phyloP scores from a whole-genome alignment of 495 filamentous ascomycete genomes.

The Xanthoparmelia taractica region DNA sequence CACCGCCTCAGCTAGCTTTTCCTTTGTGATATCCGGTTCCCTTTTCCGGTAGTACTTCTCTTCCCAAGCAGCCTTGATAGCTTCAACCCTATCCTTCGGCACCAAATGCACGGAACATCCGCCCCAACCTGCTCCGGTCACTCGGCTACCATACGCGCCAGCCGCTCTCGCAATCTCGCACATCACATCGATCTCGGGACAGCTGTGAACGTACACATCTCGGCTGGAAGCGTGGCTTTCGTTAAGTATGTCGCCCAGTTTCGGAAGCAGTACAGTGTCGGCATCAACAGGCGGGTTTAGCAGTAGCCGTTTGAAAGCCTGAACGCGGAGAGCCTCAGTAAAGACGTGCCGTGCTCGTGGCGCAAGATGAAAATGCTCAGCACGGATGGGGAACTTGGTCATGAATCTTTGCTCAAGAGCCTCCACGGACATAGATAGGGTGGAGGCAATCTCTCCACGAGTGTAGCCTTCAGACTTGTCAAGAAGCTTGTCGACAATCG shows the following conservation, averaged over 20 bases:
- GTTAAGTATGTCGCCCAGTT: slow-evolving; percentile 80
- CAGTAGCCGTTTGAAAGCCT: slow-evolving; percentile 66
- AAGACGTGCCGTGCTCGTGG: slow-evolving; percentile 87
- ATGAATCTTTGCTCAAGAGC: slow-evolving; percentile 70
- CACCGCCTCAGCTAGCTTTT: slow-evolving; percentile 70
- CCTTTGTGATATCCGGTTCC: slow-evolving; percentile 59
- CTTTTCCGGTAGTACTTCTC: slow-evolving; percentile 72
- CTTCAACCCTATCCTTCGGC: slow-evolving; percentile 75
- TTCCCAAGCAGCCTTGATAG: slow-evolving; percentile 66
- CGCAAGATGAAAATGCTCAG: slow-evolving; percentile 78
- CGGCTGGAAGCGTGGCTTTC: slow-evolving; percentile 81
- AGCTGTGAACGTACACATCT: slow-evolving; percentile 80
- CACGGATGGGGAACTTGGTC: slow-evolving; percentile 77
- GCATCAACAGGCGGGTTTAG: slow-evolving; percentile 34
- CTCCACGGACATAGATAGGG: slow-evolving; percentile 58
- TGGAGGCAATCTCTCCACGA: slow-evolving; percentile 70
- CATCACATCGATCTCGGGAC: slow-evolving; percentile 79
- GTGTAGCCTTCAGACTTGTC: slow-evolving; percentile 77
- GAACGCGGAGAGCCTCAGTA: slow-evolving; percentile 77
- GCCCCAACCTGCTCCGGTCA: slow-evolving; percentile 96
- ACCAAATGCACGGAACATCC: slow-evolving; percentile 93
- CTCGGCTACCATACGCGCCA: slow-evolving; percentile 74
- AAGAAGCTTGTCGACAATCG: slow-evolving; percentile 55
- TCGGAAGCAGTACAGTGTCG: slow-evolving; percentile 50
- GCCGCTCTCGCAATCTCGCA: slow-evolving; percentile 69